Evolutionary conservation across 2,329 filamentous ascomycete genomes (phyloP), one percentile per base, ranked within the genome.

Genomic region (Colletotrichum falcatum): DNA sequence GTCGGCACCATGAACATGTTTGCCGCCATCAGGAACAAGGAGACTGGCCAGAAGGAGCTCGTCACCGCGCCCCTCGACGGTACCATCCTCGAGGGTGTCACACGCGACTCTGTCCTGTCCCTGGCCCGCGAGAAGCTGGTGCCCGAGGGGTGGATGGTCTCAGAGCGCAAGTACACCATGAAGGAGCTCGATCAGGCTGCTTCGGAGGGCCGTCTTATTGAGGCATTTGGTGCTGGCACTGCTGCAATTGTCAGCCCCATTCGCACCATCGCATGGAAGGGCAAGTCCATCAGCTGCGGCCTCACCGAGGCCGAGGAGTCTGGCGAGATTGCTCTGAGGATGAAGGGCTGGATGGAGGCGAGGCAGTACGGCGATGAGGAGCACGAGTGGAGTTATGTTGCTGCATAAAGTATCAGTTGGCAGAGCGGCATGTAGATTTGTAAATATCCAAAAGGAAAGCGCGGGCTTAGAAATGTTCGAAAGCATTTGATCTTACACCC

Each of bases 1-100:
- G 96, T 98, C 66, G 96, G 96, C 77, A 98, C 96, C 68, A 99
- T 99, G 96, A 99, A 99, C 84, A 90, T 99, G 80, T 99, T 98
- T 78, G 91, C 92, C 39, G 95, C 92, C 51, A 83, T 98, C 76
- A 90, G 90, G 83, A 90, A 97, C 85, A 93, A 93, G 86, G 87
- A 93, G 81, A 96, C 94, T 16, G 96, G 95, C 9, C 89, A 95
- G 83, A 95, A 95, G 78, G 95, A 98, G 85, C 89, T 99, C 63
- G 81, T 98, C 77, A 99, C 96, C n/a, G 94, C 95, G 46, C 96
- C 96, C 30, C 88, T 99, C 18, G 96, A 99, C 80, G 96, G 96
- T 61, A 99, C 95, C 37, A 99, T 99, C 74, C 88, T 99, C 55
- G 94, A 97, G 82, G 96, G 96, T 76, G 94, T 99, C 8, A 98